Evolutionary conservation across 257 asterid species (phyloP), one percentile per base, ranked within the genome.

Genomic region (Jaltomata sinuosa): DNA sequence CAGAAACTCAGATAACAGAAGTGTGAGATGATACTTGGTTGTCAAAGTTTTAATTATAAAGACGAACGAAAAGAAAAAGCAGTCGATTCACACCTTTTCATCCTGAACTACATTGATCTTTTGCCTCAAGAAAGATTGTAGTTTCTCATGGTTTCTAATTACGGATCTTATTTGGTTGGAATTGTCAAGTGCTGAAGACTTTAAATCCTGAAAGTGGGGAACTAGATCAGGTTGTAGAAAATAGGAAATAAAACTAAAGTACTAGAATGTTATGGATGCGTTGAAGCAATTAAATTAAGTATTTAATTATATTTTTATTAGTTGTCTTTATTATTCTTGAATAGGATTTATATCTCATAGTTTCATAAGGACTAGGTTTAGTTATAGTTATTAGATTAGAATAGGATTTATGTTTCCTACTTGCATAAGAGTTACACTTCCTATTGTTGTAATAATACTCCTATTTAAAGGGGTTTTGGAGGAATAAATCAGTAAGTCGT

Each of bases 61-160:
- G 45, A 61, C 77, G 19, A 62, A 61, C 4, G 4, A 81, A 57
- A 59, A 83, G 57, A 42, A 67, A 65, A 71, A 8, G 49, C 40
- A 64, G 40, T 31, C 67, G 14, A 83, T 64, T 9, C 53, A 21
- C 85, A 94, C 99, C 97, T 94, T 94, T 89, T 93, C 99, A 85
- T 85, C 84, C 91, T 91, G 92, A 72, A 93, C 97, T 83, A 86
- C 88, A 80, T 84, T 79, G 86, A 94, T 81, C 87, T 90, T 92
- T 83, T 67, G 87, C 89, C 87, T 89, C 86, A 91, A 85, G 88
- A 84, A 88, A 85, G 91, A 92, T 16, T 88, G 88, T 83, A 93
- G 54, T 88, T 88, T 91, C 90, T 91, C 89, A 79, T 90, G 88
- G 87, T 87, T 84, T 85, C 83, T 88, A 85, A 84, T 83, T 42